Evolutionary conservation across 768 basidiomycete genomes (phyloP), one percentile per base, ranked within the genome.

Genomic region (Epithele typhae): DNA sequence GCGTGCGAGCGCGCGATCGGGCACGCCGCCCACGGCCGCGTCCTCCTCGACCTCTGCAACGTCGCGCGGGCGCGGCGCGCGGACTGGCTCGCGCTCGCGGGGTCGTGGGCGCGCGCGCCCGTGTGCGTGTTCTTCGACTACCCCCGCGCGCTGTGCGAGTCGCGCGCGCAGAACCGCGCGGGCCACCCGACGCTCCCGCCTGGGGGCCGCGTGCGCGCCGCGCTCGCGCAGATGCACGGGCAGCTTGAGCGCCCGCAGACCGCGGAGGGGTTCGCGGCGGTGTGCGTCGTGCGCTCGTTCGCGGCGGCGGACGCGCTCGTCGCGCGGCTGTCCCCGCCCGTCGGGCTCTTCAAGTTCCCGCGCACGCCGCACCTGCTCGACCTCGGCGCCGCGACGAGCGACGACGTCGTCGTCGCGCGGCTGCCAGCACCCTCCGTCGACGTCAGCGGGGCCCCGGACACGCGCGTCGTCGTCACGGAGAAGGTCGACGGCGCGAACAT

Each of bases 401-500:
- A 82, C 60, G 81, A 84, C 51, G 58, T 79, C n/a, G 59, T 74
- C 2, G 14, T 14, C 7, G 27, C 27, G 7, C n/a, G n/a, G n/a
- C n/a, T n/a, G n/a, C n/a, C n/a, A n/a, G n/a, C n/a, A n/a, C n/a
- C n/a, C n/a, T n/a, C n/a, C n/a, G n/a, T n/a, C n/a, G n/a, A n/a
- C n/a, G 36, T 40, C 14, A 24, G 19, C 36, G 14, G 21, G 5
- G 15, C 43, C 4, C 42, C 45, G 11, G 37, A 25, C 25, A 9
- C 39, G 7, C 60, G 66, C 45, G 68, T 76, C 40, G 64, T 78
- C 30, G 71, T 82, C 58, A 80, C 79, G 3, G 82, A 84, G 55
- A 82, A 84, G 55, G 68, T 82, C 40, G 81, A 82, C 61, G 82
- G 82, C 3, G 79, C 81, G 33, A 82, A 84, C 59, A 76, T 82